Percentiles rank a stretch among this genome's conserved stretches.
These are phyloP conservation scores for Zasmidium citrigriseum DNA, from an alignment of 2,329 filamentous ascomycete genomes.

Conservation along the genomic window DNA sequence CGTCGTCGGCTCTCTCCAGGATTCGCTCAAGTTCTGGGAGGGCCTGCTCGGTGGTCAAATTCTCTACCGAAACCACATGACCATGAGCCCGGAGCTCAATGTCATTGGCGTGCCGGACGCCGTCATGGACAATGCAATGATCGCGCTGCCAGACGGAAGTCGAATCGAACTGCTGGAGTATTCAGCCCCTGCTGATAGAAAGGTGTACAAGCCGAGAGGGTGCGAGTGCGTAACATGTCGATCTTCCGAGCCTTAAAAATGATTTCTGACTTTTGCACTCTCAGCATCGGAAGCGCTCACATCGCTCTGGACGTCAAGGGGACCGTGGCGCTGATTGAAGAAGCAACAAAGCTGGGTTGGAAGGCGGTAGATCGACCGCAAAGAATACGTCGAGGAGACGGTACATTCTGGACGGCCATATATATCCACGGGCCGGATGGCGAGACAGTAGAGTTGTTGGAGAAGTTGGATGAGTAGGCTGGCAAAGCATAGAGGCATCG, in stretches of 20 bases:
- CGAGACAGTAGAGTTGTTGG: slow-evolving; percentile 10
- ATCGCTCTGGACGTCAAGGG: slow-evolving; percentile 10
- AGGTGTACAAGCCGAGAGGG: slow-evolving; percentile 5
- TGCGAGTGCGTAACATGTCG: slow-evolving; percentile 8
- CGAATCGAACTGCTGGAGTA: slow-evolving; percentile 11
- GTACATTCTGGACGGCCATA: not conserved
- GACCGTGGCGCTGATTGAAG: slow-evolving; percentile 6
- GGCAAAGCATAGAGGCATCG: no score
- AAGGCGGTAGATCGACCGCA: slow-evolving; percentile 1
- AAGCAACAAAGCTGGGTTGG: slow-evolving; percentile 8
- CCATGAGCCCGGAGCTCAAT: not conserved
- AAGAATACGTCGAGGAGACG: slow-evolving; percentile 5
- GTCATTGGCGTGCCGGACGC: slow-evolving; percentile 4
- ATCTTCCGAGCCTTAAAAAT: no score
- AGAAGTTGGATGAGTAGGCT: slow-evolving; percentile 1
- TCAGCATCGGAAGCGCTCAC: slow-evolving; percentile 11
- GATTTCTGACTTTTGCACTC: not conserved
- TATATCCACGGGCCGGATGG: slow-evolving; percentile 12
- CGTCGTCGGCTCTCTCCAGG: slow-evolving; percentile 4
- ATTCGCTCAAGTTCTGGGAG: slow-evolving; percentile 11
- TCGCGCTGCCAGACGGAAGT: slow-evolving; percentile 4
- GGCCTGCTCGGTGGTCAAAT: slow-evolving; percentile 11
- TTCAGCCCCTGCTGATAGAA: slow-evolving; percentile 3
- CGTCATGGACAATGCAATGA: slow-evolving; percentile 7
- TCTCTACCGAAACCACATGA: slow-evolving; percentile 5